Evolutionary conservation across 169 alveolate genomes (phyloP), one percentile per base, ranked within the genome.

Genomic region (Plasmodium cynomolgi): DNA sequence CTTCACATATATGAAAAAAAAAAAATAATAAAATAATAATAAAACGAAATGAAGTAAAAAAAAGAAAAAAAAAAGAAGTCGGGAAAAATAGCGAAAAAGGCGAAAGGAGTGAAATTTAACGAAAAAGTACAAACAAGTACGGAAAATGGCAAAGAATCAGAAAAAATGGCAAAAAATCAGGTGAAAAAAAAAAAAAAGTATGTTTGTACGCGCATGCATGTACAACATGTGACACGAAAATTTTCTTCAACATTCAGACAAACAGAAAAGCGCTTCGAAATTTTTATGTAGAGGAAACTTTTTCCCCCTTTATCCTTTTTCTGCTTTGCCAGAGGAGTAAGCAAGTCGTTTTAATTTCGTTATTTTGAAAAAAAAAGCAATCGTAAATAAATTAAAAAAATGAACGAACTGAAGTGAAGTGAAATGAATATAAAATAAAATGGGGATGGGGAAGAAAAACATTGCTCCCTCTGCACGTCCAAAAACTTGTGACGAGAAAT

Each of bases 211-310:
- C 37, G 37, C 37, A 68, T 68, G 77, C 77, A 68, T 68, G 77
- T 68, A 68, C 74, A 62, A 62, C 77, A 26, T 68, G 37, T 68
- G 31, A 68, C 17, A 29, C 9, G n/a, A 29, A 68, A 23, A 0
- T 23, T 68, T 20, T 47, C 58, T 47, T 68, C 77, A 68, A 29
- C 77, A 68, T 68, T 68, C 77, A 68, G 77, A 68, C 77, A 68
- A 68, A 3, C 31, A 68, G n/a, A 68, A 68, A 68, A 68, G 5
- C 17, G 15, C n/a, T 26, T 68, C 20, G 33, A 23, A 26, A 68
- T 68, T 68, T 68, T 68, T 29, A 68, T 68, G 15, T 68, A 68
- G 41, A 68, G 77, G 37, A 68, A 68, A 68, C 39, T 26, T 23
- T 68, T 68, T 68, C 41, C 77, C 23, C 41, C 39, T 29, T 68